These are phyloP conservation scores for Hericium rajendrae DNA, from an alignment of 768 basidiomycete genomes.

Conservation along the genomic window DNA sequence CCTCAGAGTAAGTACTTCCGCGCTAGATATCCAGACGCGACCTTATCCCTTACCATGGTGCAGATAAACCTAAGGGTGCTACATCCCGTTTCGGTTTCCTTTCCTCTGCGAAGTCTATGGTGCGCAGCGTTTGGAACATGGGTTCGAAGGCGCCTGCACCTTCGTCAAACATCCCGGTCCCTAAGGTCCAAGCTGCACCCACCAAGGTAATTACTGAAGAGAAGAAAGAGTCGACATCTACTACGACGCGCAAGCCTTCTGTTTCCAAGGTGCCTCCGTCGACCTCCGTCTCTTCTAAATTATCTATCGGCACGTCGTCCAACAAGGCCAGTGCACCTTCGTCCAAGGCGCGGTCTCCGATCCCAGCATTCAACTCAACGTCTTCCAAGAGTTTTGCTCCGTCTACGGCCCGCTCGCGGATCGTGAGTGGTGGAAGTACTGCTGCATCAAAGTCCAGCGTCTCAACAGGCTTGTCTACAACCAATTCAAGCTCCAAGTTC, in stretches of 20 bases:
- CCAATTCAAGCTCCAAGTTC: slow-evolving; percentile 4
- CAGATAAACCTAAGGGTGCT: slow-evolving; percentile 30
- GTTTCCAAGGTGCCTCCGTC: not conserved
- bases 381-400: not conserved
- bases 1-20: slow-evolving; percentile 24
- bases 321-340: slow-evolving; percentile 4
- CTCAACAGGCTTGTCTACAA: slow-evolving; percentile 2
- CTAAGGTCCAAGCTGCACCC: slow-evolving; percentile 16
- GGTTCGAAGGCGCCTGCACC: slow-evolving; percentile 24
- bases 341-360: slow-evolving; percentile 16
- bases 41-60: not conserved
- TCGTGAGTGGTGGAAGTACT: slow-evolving; percentile 1
- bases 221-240: slow-evolving; percentile 1
- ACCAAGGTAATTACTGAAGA: not conserved
- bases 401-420: not conserved
- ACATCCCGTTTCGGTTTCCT: slow-evolving; percentile 62
- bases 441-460: slow-evolving; percentile 2
- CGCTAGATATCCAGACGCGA: not conserved
- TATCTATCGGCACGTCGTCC: slow-evolving; percentile 1
- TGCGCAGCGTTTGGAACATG: slow-evolving; percentile 66
- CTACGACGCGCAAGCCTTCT: slow-evolving; percentile 5
- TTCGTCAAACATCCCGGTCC: slow-evolving; percentile 18
- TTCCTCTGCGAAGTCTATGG: slow-evolving; percentile 57
- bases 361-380: slow-evolving; percentile 18
- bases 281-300: not conserved